phyloP scores from a whole-genome alignment of 2,329 filamentous ascomycete genomes.

The Fusarium sp. region DNA sequence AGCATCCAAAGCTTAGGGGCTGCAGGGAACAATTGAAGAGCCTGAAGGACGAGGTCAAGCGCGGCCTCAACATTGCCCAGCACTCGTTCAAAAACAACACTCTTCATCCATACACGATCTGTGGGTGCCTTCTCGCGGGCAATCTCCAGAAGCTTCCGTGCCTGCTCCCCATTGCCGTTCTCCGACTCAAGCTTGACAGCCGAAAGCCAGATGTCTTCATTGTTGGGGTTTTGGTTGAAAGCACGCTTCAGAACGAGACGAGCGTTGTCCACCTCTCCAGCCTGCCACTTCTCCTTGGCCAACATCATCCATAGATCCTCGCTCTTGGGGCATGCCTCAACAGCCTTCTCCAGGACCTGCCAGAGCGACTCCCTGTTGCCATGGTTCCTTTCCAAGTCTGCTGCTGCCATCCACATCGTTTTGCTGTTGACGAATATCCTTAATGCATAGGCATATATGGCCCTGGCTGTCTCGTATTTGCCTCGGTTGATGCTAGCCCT shows the following conservation, averaged over 20 bases:
- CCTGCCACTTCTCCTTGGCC: conserved; percentile 93
- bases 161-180: conserved; percentile 84
- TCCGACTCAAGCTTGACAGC: conserved; percentile 97
- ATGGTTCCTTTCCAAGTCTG: conserved; percentile 91
- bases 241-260: conserved; percentile 87
- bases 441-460: conserved; percentile 92
- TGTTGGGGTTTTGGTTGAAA: conserved; percentile 95
- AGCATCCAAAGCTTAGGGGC: conserved; percentile 96
- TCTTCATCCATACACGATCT: conserved; percentile 97
- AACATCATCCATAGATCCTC: conserved; percentile 97
- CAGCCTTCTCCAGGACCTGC: conserved; percentile 89
- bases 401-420: conserved; percentile 90
- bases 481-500: conserved; percentile 83
- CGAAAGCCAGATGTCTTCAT: conserved; percentile 97
- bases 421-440: conserved; percentile 90
- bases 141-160: conserved; percentile 82
- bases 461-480: conserved; percentile 89
- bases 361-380: conserved; percentile 86
- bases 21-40: conserved; percentile 85
- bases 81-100: conserved; percentile 91
- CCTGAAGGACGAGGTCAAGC: conserved; percentile 88
- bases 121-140: conserved; percentile 92
- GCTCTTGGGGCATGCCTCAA: conserved; percentile 91
- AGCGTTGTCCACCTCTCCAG: conserved; percentile 88
- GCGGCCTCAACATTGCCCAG: conserved; percentile 83